These are phyloP conservation scores for Lentithecium fluviatile DNA, from an alignment of 495 filamentous ascomycete genomes.

Conservation along the genomic window DNA sequence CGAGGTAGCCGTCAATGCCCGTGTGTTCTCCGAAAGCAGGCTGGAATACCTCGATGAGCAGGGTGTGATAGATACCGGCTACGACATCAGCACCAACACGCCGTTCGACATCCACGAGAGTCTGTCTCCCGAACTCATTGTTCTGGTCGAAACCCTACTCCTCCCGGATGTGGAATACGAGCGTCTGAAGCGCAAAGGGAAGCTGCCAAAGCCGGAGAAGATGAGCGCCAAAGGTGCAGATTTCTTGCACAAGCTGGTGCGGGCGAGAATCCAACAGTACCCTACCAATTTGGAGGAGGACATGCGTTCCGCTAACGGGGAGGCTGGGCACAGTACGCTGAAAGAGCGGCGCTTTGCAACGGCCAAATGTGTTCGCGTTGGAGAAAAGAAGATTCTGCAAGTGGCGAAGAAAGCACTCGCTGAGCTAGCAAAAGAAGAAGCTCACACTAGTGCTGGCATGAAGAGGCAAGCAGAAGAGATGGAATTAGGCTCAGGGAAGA, in stretches of 20 bases:
- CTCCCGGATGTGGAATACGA: slow-evolving; percentile 40
- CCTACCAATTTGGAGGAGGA: slow-evolving; percentile 64
- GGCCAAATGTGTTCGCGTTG: slow-evolving; percentile 73
- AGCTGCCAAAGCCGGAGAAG: slow-evolving; percentile 50
- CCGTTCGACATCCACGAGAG: slow-evolving; percentile 44
- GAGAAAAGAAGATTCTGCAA: slow-evolving; percentile 73
- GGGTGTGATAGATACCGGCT: slow-evolving; percentile 56
- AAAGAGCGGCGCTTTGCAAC: slow-evolving; percentile 51
- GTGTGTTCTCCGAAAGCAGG: slow-evolving; percentile 29
- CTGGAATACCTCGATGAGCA: slow-evolving; percentile 52
- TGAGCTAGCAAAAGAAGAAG: neutral
- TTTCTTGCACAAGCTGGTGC: slow-evolving; percentile 42
- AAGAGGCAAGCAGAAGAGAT: slow-evolving; percentile 17
- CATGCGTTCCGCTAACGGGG: slow-evolving; percentile 25
- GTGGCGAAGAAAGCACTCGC: slow-evolving; percentile 40
- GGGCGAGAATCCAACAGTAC: slow-evolving; percentile 53
- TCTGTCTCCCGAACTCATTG: slow-evolving; percentile 47
- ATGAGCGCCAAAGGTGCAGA: slow-evolving; percentile 47
- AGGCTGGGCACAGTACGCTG: neutral
- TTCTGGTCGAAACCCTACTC: slow-evolving; percentile 50
- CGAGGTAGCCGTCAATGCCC: slow-evolving; percentile 27
- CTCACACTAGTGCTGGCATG: neutral
- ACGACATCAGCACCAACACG: slow-evolving; percentile 48
- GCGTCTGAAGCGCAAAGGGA: slow-evolving; percentile 47
- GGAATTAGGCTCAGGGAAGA: neutral